Evolutionary conservation across 1,284 basidiomycete species (phyloP).

Genomic region (Moniliophthora roreri): DNA sequence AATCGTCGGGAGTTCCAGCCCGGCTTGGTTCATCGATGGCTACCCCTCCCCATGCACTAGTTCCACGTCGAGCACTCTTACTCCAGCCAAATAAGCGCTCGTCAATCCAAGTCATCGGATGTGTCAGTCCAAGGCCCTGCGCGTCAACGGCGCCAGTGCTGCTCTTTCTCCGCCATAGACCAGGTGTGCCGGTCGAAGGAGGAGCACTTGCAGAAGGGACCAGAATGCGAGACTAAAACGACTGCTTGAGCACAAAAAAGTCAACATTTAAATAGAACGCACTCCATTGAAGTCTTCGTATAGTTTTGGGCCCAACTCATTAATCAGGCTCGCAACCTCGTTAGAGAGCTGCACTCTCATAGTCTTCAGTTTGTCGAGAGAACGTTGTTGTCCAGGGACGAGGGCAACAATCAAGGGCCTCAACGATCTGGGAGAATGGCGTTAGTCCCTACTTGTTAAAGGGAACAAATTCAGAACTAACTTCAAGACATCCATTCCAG

Average conservation of each 20-base stretch:
- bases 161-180: slow-evolving; percentile 74
- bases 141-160: slow-evolving; percentile 75
- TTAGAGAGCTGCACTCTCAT: slow-evolving; percentile 82
- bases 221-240: slow-evolving; percentile 79
- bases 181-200: slow-evolving; percentile 66
- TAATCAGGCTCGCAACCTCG: slow-evolving; percentile 88
- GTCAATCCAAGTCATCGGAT: slow-evolving; percentile 93
- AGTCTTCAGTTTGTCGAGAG: slow-evolving; percentile 77
- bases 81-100: slow-evolving; percentile 94
- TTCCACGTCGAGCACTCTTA: slow-evolving; percentile 65
- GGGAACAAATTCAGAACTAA: slow-evolving; percentile 37
- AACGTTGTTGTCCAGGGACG: slow-evolving; percentile 88
- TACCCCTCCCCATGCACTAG: slow-evolving; percentile 74
- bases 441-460: slow-evolving; percentile 15
- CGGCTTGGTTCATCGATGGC: slow-evolving; percentile 61
- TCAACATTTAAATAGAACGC: slow-evolving; percentile 21
- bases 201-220: slow-evolving; percentile 83
- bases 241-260: slow-evolving; percentile 6
- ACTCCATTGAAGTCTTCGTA: slow-evolving; percentile 90
- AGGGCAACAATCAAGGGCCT: slow-evolving; percentile 90
- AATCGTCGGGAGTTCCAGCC: slow-evolving; percentile 63
- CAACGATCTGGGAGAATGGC: slow-evolving; percentile 64
- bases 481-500: slow-evolving; percentile 98
- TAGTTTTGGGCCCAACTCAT: slow-evolving; percentile 85
- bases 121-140: slow-evolving; percentile 74